Evolutionary conservation across 345 rosid species (phyloP).

Genomic region (Moricandia arvensis): DNA sequence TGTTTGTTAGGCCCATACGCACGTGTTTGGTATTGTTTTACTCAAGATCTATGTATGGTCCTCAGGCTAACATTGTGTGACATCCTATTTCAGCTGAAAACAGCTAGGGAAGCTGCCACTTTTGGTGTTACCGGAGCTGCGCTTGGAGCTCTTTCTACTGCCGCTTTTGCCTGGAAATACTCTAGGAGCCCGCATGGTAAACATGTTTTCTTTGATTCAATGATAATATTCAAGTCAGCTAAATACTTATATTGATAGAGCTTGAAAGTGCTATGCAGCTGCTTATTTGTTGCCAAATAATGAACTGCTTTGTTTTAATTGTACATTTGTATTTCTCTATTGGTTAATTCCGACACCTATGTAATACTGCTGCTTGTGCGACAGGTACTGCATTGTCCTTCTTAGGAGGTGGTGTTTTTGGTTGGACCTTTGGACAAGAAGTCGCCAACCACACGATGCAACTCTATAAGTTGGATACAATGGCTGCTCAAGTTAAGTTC

Average conservation of each 20-base stretch:
- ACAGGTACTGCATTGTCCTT: slow-evolving; percentile 84
- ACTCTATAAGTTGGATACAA: slow-evolving; percentile 79
- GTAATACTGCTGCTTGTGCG: not conserved
- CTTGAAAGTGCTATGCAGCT: not conserved
- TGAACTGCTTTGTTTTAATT: not conserved
- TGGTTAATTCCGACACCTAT: not conserved
- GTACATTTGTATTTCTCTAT: not conserved
- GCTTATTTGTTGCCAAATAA: not conserved
- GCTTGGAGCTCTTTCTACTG: slow-evolving; percentile 78
- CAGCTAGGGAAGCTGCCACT: slow-evolving; percentile 68
- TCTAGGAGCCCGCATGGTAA: slow-evolving; percentile 85
- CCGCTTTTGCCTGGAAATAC: slow-evolving; percentile 85
- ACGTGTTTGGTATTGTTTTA: not conserved
- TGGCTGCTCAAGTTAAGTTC: slow-evolving; percentile 83
- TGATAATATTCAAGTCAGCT: too few species aligned
- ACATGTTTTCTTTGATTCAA: not conserved
- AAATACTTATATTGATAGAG: not conserved
- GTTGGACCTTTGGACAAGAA: slow-evolving; percentile 91
- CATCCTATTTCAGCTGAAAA: slow-evolving; percentile 59
- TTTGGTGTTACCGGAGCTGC: slow-evolving; percentile 58
- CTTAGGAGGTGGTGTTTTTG: slow-evolving; percentile 79
- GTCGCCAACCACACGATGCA: slow-evolving; percentile 66
- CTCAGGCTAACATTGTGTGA: slow-evolving; percentile 1
- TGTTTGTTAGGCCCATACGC: not conserved
- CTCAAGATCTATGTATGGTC: not conserved